A percentile compares a stretch with the other conserved stretches of the same genome.
These are phyloP conservation scores for Cladosporium phlei DNA, from an alignment of 2,329 filamentous ascomycete species.

Conservation along the genomic window DNA sequence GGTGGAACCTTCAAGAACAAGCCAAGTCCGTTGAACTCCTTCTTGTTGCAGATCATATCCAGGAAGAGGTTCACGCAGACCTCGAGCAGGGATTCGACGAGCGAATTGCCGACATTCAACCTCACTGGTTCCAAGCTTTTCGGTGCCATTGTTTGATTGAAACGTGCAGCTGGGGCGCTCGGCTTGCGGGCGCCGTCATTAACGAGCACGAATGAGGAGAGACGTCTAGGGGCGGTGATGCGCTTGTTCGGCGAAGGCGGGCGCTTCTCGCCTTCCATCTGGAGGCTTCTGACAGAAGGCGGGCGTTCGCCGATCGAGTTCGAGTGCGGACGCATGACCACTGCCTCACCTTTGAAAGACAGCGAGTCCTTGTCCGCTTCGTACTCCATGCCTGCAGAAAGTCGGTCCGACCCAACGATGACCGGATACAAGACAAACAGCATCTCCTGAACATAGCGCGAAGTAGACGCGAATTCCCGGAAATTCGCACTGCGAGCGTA, in stretches of 20 bases:
- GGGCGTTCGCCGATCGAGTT: conserved; percentile 52
- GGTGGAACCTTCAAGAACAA: conserved; percentile 85
- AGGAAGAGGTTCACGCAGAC: conserved; percentile 75
- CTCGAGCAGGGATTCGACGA: conserved; percentile 72
- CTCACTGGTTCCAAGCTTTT: conserved; percentile 45
- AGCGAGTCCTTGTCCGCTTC: conserved; percentile 74
- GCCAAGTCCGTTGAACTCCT: conserved; percentile 85
- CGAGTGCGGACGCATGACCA: conserved; percentile 72
- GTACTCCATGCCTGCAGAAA: conserved; percentile 81
- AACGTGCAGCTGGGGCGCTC: conserved; percentile 55
- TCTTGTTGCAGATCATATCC: conserved; percentile 77
- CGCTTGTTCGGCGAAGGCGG: conserved; percentile 33
- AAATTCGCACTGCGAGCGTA: conserved; percentile 74
- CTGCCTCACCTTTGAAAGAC: conserved; percentile 79
- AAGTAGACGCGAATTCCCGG: conserved; percentile 73
- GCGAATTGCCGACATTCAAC: conserved; percentile 57
- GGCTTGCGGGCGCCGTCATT: conserved; percentile 62
- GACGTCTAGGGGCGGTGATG: conserved; percentile 65
- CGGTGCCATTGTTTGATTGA: conserved; percentile 60
- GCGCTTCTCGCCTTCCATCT: conserved; percentile 42
- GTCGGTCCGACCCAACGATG: conserved; percentile 77
- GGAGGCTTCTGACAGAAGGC: conserved; percentile 71
- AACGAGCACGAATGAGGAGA: conserved; percentile 87
- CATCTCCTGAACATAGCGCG: conserved; percentile 76
- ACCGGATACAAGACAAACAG: conserved; percentile 79